Evolutionary conservation across 352 stramenopile genomes (phyloP).

Genomic region (Pythium grandisporangium): DNA sequence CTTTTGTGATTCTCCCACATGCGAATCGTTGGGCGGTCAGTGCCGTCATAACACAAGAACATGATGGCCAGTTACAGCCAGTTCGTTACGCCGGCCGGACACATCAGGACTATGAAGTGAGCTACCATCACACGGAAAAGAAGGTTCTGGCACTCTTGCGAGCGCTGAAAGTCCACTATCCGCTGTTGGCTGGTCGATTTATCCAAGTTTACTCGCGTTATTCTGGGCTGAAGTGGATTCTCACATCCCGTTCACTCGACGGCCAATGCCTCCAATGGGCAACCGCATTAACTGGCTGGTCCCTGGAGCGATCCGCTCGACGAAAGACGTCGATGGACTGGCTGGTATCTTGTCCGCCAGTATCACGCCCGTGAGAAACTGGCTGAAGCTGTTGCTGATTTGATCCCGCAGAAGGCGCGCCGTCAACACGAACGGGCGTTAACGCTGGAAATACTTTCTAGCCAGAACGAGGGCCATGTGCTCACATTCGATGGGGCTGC

Average conservation of each 20-base stretch:
- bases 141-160: slow-evolving; percentile 6
- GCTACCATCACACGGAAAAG: slow-evolving; percentile 9
- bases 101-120: slow-evolving; percentile 9
- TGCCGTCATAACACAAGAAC: slow-evolving; percentile 16
- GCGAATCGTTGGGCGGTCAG: slow-evolving; percentile 13
- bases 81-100: slow-evolving; percentile 12
- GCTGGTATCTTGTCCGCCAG: neutral
- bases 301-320: neutral
- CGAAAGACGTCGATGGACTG: neutral
- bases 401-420: too few species aligned
- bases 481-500: slow-evolving; percentile 11
- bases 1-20: slow-evolving; percentile 15
- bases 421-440: neutral
- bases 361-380: neutral
- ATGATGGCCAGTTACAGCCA: slow-evolving; percentile 12
- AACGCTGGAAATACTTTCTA: neutral
- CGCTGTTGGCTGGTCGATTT: neutral
- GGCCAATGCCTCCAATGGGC: slow-evolving; percentile 7
- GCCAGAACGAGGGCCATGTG: slow-evolving; percentile 2
- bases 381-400: neutral
- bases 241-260: slow-evolving; percentile 6
- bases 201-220: slow-evolving; percentile 6
- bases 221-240: slow-evolving; percentile 8
- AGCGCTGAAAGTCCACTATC: slow-evolving; percentile 3
- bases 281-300: neutral